Percentiles rank a stretch among this genome's conserved stretches.
These are phyloP conservation scores for Scedosporium minutisporum DNA, from an alignment of 2,329 filamentous ascomycete genomes.

Conservation along the genomic window DNA sequence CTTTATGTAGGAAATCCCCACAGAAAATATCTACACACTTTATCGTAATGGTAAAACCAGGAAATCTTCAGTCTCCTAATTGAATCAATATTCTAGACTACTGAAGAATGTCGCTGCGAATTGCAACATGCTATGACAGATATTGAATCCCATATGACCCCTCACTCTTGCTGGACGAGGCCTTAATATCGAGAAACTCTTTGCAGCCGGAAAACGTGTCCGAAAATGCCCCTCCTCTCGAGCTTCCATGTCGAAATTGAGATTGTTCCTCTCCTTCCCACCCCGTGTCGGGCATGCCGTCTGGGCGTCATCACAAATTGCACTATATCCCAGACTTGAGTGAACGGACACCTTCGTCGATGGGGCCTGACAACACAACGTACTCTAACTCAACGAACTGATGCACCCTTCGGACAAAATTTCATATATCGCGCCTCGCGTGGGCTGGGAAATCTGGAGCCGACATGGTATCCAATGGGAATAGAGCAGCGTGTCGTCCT, in stretches of 20 bases:
- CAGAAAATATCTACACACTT: background rate
- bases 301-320: background rate
- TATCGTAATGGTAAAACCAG: background rate
- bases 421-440: background rate
- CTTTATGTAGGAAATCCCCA: background rate
- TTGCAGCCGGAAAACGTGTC: constrained; percentile 1
- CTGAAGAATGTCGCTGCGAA: background rate
- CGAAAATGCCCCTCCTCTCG: background rate
- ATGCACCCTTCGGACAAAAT: background rate
- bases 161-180: constrained; percentile 1
- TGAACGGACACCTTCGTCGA: background rate
- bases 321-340: background rate
- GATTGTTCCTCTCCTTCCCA: background rate
- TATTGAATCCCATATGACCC: background rate
- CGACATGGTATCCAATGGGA: background rate
- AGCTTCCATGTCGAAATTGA: background rate
- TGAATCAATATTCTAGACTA: constrained; percentile 2
- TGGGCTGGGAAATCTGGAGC: background rate
- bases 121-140: background rate
- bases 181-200: constrained; percentile 1
- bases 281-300: background rate
- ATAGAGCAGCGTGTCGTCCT: background rate
- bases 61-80: background rate
- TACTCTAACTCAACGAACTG: background rate
- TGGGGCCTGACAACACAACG: background rate